Evolutionary conservation across 257 asterid species (phyloP), one percentile per base, ranked within the genome.

Genomic region (Perilla frutescens): DNA sequence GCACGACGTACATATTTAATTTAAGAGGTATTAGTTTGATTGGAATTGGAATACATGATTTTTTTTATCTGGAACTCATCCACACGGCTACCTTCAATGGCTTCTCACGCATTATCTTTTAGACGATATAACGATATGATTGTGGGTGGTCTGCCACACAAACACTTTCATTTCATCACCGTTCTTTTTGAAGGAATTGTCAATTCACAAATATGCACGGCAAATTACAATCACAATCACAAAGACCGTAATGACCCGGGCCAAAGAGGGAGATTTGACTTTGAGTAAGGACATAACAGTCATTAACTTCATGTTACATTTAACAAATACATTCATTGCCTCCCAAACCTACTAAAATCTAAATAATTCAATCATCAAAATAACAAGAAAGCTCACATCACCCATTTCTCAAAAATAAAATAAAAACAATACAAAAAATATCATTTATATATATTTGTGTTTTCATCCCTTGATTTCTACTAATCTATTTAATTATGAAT

Each of bases 301-400:
- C 31, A 63, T 8, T 53, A 31, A 34, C 45, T 48, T 2, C 26
- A 26, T 3, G 40, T 50, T 29, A 57, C 76, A 73, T 55, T 69
- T 79, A 61, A 55, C 50, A 55, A 72, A 66, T 66, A 65, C 78
- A 71, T 48, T 15, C n/a, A 65, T 77, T 77, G 36, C 58, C 55
- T 39, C 72, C 20, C 31, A 77, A 48, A 47, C 68, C 67, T 54
- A 62, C 31, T 14, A 54, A 41, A 6, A 61, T 1, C 64, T 75
- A 76, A 31, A 14, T 11, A 44, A 51, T 37, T 29, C 47, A 20
- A 20, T 26, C 32, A 31, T 8, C 14, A 36, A 8, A 72, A 9
- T 5, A 15, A 43, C 14, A 14, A 61, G 10, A 49, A 29, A 59
- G 49, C 12, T 11, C 40, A 49, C 6, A 32, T 58, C 10, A 66